phyloP scores from a whole-genome alignment of 352 stramenopile species.

The Pythium insidiosum region DNA sequence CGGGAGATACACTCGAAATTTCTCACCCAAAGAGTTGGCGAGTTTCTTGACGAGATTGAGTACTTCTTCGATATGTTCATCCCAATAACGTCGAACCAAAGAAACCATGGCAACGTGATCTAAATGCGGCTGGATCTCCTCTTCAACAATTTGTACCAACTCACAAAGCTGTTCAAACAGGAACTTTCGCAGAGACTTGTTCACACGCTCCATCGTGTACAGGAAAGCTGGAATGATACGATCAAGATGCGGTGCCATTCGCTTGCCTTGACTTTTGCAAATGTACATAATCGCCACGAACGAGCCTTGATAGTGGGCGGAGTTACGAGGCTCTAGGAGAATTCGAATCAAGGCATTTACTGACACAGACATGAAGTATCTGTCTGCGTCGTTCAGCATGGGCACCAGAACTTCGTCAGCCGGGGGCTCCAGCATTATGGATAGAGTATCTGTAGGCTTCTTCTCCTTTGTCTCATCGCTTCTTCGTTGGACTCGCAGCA shows the following conservation, averaged over 20 bases:
- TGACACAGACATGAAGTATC: slow-evolving; percentile 96
- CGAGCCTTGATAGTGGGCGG: slow-evolving; percentile 95
- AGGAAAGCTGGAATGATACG: slow-evolving; percentile 98
- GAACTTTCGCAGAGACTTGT: slow-evolving; percentile 88
- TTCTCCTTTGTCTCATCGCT: slow-evolving; percentile 67
- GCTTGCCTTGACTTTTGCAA: slow-evolving; percentile 93
- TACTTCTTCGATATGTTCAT: slow-evolving; percentile 94
- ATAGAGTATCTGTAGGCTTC: slow-evolving; percentile 58
- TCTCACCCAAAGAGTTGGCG: slow-evolving; percentile 72
- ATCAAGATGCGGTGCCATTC: slow-evolving; percentile 93
- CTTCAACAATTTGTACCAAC: slow-evolving; percentile 95
- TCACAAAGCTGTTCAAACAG: slow-evolving; percentile 95
- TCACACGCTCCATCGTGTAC: slow-evolving; percentile 87
- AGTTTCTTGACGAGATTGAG: slow-evolving; percentile 96
- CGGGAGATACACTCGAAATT: slow-evolving; percentile 86
- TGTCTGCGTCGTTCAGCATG: slow-evolving; percentile 80
- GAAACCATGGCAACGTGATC: slow-evolving; percentile 78
- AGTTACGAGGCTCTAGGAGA: slow-evolving; percentile 94
- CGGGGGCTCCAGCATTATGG: slow-evolving; percentile 52
- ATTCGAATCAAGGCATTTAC: slow-evolving; percentile 97
- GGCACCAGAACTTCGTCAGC: slow-evolving; percentile 73
- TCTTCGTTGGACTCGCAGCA: slow-evolving; percentile 39
- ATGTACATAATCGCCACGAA: slow-evolving; percentile 99
- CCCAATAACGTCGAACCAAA: slow-evolving; percentile 80
- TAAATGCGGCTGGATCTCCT: slow-evolving; percentile 92